Percentiles rank a stretch among this genome's conserved stretches.
Conservation (phyloP, 306 rosid species). For the Trifolium dubium region DNA sequence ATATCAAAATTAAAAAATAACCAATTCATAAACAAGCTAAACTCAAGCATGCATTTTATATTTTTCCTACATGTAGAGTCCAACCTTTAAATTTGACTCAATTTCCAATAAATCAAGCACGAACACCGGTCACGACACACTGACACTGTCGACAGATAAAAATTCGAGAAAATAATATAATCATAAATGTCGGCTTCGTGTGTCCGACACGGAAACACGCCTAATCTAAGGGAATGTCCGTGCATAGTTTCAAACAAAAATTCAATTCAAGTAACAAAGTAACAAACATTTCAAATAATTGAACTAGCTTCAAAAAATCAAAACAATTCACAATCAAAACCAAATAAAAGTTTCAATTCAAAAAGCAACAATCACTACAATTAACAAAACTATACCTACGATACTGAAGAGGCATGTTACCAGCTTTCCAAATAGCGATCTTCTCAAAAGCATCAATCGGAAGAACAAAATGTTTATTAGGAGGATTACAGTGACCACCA, state of each 20-base stretch:
- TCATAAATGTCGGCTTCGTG: too few species aligned
- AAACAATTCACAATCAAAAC: neutral
- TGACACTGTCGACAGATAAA: too few species aligned
- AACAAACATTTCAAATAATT: neutral
- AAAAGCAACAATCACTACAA: neutral
- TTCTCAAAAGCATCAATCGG: constrained; percentile 96
- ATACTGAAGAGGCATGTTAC: constrained; percentile 91
- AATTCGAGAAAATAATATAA: too few species aligned
- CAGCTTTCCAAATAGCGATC: constrained; percentile 98
- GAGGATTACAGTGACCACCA: constrained; percentile 91
- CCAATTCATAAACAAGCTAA: neutral
- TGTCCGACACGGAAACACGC: too few species aligned
- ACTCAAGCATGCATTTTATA: neutral
- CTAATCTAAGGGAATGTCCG: too few species aligned
- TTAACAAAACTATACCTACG: constrained; percentile 65
- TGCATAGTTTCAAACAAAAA: too few species aligned
- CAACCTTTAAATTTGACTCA: neutral
- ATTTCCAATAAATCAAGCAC: too few species aligned
- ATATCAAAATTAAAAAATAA: neutral
- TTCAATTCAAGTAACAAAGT: neutral
- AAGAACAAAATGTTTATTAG: constrained; percentile 83
- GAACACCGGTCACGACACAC: too few species aligned
- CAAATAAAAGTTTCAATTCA: neutral
- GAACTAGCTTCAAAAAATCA: neutral
- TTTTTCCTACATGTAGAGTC: neutral